A percentile compares a stretch with the other conserved stretches of the same genome.
phyloP scores from a whole-genome alignment of 2,329 filamentous ascomycete species.

The Ophiostoma tasmaniense region DNA sequence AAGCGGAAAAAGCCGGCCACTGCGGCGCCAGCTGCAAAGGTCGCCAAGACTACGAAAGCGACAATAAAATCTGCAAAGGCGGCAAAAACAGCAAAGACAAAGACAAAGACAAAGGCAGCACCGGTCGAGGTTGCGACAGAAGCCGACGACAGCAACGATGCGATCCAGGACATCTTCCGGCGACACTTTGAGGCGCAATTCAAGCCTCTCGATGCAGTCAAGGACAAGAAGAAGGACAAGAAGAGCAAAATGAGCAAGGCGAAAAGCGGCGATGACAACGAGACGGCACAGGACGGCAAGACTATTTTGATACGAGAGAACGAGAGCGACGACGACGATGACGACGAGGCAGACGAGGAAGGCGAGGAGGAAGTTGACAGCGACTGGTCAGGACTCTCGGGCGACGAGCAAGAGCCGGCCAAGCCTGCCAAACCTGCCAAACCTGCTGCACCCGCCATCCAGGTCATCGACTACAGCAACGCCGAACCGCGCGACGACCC shows the following conservation, averaged over 20 bases:
- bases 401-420: conserved; percentile 31
- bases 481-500: conserved; percentile 22
- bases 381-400: conserved; percentile 54
- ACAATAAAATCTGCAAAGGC: conserved; percentile 34
- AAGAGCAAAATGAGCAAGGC: conserved; percentile 29
- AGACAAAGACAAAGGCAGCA: not conserved
- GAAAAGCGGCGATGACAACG: conserved; percentile 31
- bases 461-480: conserved; percentile 55
- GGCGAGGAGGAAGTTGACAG: conserved; percentile 22
- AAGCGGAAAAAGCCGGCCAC: conserved; percentile 37
- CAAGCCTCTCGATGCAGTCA: conserved; percentile 48
- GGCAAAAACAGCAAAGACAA: conserved; percentile 21
- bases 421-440: conserved; percentile 24
- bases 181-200: conserved; percentile 85
- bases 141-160: conserved; percentile 31
- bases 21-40: conserved; percentile 39
- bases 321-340: conserved; percentile 11
- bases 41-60: conserved; percentile 21
- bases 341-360: conserved; percentile 32
- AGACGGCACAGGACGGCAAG: conserved; percentile 13
- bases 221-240: conserved; percentile 6
- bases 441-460: conserved; percentile 33
- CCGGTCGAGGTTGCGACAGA: not conserved
- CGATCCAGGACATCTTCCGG: conserved; percentile 67
- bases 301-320: conserved; percentile 4